Evolutionary conservation across 2,329 filamentous ascomycete genomes (phyloP), one percentile per base, ranked within the genome.

Genomic region (Calonectria multiphialidica): DNA sequence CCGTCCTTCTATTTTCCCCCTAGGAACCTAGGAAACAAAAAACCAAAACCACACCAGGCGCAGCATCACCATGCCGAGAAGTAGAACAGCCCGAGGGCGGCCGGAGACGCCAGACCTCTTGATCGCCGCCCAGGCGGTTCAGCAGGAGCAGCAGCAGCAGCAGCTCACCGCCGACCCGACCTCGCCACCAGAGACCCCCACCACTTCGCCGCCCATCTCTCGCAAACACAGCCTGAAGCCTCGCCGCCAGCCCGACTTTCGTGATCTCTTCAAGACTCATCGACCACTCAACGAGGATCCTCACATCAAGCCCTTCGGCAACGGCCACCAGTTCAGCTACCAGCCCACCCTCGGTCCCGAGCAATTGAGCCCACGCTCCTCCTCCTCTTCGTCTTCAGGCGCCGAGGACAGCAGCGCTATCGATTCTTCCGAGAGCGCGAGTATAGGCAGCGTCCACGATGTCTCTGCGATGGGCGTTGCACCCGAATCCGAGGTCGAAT

Each of bases 111-210:
- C 86, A 66, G 84, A 84, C 71, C 82, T 87, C 76, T 83, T 83
- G 74, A 75, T 82, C 68, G 77, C 74, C 69, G 80, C 81, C 37
- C 61, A 69, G 25, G 70, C 8, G 16, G 72, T 2, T 21, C n/a
- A 25, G 12, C 53, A 59, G 21, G 53, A 79, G 70, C 80, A 82
- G 66, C 73, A 74, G 68, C 77, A 79, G 70, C 80, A 82, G 66
- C 73, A 74, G 68, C 77, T 77, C 76, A 77, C 80, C 79, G 79
- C 81, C 75, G 82, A 84, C 69, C 86, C 85, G 66, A 84, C 86
- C 68, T 88, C 87, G 77, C 87, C 87, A 74, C 87, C 87, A 47
- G 85, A 86, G 62, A 88, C 86, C 47, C 87, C 87, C 64, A 86
- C 84, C 47, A 81, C 82, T 42, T 82, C 82, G 67, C 83, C 83